Conservation (phyloP, 768 basidiomycete genomes). For the Stropharia rugosoannulata region DNA sequence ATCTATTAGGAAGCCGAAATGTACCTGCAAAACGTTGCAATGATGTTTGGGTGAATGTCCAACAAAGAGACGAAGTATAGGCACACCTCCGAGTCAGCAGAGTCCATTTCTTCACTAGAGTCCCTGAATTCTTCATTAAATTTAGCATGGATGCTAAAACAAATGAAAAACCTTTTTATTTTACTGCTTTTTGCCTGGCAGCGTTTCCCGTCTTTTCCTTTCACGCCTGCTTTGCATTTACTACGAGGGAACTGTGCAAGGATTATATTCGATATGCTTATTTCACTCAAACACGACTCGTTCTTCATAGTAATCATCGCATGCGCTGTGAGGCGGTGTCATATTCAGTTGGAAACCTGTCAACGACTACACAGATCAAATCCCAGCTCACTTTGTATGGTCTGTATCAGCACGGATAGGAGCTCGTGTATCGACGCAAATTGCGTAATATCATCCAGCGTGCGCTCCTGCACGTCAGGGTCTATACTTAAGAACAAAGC, state of each 20-base stretch:
- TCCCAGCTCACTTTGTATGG: background rate
- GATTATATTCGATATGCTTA: background rate
- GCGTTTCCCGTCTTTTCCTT: no score
- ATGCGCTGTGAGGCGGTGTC: background rate
- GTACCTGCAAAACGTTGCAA: background rate
- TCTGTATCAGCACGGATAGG: background rate
- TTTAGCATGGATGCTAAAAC: no score
- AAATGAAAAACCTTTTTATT: no score
- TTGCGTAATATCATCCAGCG: background rate
- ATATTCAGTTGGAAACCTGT: background rate
- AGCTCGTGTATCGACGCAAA: slow-evolving; percentile 1
- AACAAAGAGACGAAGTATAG: no score
- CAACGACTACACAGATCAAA: background rate
- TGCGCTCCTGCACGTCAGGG: background rate
- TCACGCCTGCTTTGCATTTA: no score
- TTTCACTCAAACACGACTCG: background rate
- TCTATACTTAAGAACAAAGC: no score
- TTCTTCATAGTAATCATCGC: background rate
- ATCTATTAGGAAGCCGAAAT: background rate
- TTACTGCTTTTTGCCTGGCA: no score
- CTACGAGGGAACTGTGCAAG: background rate
- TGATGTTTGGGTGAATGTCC: no score
- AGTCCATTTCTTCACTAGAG: no score
- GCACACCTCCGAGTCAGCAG: no score
- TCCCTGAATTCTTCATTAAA: no score